phyloP scores from a whole-genome alignment of 2,329 filamentous ascomycete genomes.

The Ophiocordyceps unilateralis region DNA sequence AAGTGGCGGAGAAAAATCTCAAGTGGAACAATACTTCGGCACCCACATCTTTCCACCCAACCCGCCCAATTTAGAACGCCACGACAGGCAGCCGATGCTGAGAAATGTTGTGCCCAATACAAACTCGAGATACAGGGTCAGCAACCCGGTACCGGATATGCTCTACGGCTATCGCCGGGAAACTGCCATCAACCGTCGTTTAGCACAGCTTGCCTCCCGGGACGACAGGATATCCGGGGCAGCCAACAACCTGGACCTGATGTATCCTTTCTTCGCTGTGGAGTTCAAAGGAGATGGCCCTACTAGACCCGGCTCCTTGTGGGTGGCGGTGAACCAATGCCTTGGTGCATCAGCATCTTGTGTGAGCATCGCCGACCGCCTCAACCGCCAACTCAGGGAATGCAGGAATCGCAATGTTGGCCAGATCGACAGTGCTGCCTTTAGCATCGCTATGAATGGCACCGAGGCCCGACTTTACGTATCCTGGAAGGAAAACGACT shows the following conservation, averaged over 20 bases:
- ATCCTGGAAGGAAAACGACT: slow-evolving; percentile 16
- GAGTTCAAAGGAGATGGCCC: slow-evolving; percentile 9
- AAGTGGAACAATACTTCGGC: too few species aligned
- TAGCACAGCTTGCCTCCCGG: neutral
- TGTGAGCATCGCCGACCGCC: slow-evolving; percentile 11
- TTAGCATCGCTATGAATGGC: slow-evolving; percentile 16
- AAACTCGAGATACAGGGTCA: neutral
- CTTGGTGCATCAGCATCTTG: slow-evolving; percentile 14
- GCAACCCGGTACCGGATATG: neutral
- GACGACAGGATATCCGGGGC: neutral
- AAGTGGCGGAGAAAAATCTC: too few species aligned
- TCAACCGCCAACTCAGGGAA: slow-evolving; percentile 5
- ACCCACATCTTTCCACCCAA: too few species aligned
- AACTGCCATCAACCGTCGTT: neutral
- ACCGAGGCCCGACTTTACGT: slow-evolving; percentile 15
- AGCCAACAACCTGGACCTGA: neutral
- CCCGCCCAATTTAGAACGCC: neutral
- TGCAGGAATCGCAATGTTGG: neutral
- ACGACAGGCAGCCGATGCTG: neutral
- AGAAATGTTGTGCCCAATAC: neutral
- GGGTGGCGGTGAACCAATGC: slow-evolving; percentile 19
- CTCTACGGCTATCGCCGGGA: neutral
- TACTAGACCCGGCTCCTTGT: slow-evolving; percentile 8
- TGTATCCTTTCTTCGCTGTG: slow-evolving; percentile 4
- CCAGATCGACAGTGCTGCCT: slow-evolving; percentile 11